Evolutionary conservation across 441 rosid genomes (phyloP).

Genomic region (Pelargonium australe): DNA sequence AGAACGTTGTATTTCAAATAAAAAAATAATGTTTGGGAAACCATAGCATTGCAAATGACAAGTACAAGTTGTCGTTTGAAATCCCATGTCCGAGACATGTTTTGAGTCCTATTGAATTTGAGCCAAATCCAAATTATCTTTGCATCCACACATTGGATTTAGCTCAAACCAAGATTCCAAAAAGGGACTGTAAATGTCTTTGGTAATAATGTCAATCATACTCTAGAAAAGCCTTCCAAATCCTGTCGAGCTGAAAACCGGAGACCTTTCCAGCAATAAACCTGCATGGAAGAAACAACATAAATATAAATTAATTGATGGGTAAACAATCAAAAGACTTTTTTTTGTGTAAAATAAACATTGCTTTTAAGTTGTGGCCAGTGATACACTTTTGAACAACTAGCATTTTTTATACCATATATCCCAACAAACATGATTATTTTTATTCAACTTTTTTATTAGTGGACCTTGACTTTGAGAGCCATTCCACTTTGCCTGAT

Average conservation of each 20-base stretch:
- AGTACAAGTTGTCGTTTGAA: too few species aligned
- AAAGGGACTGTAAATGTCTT: background rate
- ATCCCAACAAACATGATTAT: background rate
- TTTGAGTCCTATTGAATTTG: too few species aligned
- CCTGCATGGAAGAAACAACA: constrained; percentile 38
- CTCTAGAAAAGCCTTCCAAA: constrained; percentile 91
- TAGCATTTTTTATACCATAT: background rate
- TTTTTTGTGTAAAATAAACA: background rate
- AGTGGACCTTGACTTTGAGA: background rate
- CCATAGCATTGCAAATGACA: too few species aligned
- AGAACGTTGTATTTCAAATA: too few species aligned
- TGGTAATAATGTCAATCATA: constrained; percentile 27
- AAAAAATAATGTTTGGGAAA: too few species aligned
- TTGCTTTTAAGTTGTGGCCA: background rate
- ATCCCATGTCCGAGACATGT: too few species aligned
- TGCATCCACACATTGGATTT: too few species aligned
- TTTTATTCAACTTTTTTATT: background rate
- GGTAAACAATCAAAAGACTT: background rate
- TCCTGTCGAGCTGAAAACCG: constrained; percentile 92
- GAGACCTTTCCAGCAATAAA: constrained; percentile 98
- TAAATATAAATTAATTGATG: background rate
- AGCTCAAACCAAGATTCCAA: too few species aligned
- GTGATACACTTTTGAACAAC: background rate
- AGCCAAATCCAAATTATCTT: too few species aligned
- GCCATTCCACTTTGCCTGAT: background rate